Percentiles rank a stretch among this genome's conserved stretches.
phyloP scores from a whole-genome alignment of 73 alveolate genomes.

The Breviolum minutum region DNA sequence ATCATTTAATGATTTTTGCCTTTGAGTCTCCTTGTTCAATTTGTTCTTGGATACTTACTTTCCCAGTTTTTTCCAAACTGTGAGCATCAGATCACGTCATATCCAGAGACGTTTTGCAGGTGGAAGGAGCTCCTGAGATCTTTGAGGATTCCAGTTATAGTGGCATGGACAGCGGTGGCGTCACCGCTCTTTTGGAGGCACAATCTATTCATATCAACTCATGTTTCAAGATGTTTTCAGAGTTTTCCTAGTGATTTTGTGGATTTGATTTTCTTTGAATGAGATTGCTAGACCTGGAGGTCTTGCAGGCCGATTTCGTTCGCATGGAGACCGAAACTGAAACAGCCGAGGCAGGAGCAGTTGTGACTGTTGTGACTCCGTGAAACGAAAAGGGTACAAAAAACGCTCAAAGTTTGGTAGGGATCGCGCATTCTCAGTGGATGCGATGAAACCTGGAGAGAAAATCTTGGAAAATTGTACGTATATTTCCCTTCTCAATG shows the following conservation, averaged over 20 bases:
- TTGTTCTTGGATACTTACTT: too few species aligned
- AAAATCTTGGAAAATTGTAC: too few species aligned
- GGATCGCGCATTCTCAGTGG: neutral
- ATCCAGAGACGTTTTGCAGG: neutral
- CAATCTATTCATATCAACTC: neutral
- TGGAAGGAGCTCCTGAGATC: slow-evolving; percentile 28
- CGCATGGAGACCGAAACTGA: slow-evolving; percentile 53
- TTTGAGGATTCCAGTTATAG: slow-evolving; percentile 15
- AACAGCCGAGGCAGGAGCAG: neutral
- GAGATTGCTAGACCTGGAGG: neutral
- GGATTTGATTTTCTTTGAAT: too few species aligned
- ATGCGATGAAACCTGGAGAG: neutral
- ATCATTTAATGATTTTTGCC: too few species aligned
- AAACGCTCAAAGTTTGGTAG: too few species aligned
- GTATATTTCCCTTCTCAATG: too few species aligned
- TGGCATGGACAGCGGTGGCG: slow-evolving; percentile 61
- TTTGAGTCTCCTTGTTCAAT: too few species aligned
- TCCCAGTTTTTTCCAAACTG: too few species aligned
- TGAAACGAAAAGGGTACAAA: too few species aligned
- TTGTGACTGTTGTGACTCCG: too few species aligned
- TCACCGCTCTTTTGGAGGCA: slow-evolving; percentile 46
- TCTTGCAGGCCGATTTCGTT: slow-evolving; percentile 31
- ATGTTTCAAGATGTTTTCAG: neutral
- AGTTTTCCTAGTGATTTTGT: neutral
- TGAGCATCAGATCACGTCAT: too few species aligned